A percentile compares a stretch with the other conserved stretches of the same genome.
Evolutionary conservation across 192 early-diverging fungal species (phyloP).

Genomic region (Podila minutissima): DNA sequence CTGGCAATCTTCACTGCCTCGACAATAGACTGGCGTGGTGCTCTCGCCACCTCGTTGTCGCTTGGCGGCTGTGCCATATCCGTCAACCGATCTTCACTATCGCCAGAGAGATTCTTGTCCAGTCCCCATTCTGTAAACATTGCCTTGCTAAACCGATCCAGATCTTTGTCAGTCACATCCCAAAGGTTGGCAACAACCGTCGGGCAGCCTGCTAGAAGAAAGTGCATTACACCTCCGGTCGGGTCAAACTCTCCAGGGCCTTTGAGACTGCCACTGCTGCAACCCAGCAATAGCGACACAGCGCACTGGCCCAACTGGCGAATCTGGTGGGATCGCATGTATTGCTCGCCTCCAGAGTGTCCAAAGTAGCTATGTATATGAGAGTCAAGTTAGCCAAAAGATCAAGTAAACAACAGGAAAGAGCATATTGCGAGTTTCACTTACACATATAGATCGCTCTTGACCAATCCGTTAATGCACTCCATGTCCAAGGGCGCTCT

Average conservation of each 20-base stretch:
- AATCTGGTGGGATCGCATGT: conserved; percentile 73
- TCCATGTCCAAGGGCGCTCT: conserved; percentile 73
- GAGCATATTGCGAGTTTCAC: conserved; percentile 3
- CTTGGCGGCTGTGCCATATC: not conserved
- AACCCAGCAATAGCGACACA: conserved; percentile 90
- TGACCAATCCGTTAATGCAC: conserved; percentile 63
- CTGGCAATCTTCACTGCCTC: conserved; percentile 81
- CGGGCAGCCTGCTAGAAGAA: conserved; percentile 86
- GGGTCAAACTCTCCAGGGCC: conserved; percentile 90
- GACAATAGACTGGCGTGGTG: conserved; percentile 64
- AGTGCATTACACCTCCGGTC: conserved; percentile 83
- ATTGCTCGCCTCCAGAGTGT: conserved; percentile 92
- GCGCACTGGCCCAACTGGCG: conserved; percentile 74
- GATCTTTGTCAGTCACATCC: conserved; percentile 98
- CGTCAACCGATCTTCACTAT: not conserved
- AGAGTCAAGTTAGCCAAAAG: not conserved
- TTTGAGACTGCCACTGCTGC: conserved; percentile 88
- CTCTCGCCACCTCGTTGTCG: not conserved
- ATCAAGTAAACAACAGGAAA: conserved; percentile 1
- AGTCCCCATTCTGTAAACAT: conserved; percentile 83
- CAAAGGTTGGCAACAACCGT: conserved; percentile 94
- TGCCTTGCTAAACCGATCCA: conserved; percentile 86
- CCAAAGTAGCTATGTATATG: conserved; percentile 82
- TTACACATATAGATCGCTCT: conserved; percentile 61
- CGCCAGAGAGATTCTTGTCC: conserved; percentile 15